A percentile compares a stretch with the other conserved stretches of the same genome.
Evolutionary conservation across 176 grass and related monocot species (phyloP).

Genomic region (Eleusine indica): DNA sequence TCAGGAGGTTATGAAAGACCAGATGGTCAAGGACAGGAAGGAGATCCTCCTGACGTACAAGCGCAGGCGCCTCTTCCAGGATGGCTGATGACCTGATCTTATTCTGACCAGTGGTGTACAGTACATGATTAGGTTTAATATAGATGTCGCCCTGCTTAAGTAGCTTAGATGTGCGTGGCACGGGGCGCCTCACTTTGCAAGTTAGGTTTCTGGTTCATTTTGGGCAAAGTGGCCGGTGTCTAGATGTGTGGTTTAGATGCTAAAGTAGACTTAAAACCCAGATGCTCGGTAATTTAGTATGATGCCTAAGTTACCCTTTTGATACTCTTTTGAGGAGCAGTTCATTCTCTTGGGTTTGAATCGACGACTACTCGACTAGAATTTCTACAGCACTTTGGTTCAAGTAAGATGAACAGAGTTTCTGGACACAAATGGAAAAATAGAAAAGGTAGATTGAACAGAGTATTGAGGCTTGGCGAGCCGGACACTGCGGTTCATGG

Average conservation of each 20-base stretch:
- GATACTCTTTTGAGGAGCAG: too few relatives aligned
- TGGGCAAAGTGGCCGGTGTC: neutral
- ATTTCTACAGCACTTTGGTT: neutral
- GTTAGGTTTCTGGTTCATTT: neutral
- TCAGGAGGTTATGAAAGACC: neutral
- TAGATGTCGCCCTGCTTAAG: conserved; percentile 19
- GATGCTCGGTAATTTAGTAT: neutral
- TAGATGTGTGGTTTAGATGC: neutral
- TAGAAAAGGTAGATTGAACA: neutral
- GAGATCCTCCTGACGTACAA: conserved; percentile 34
- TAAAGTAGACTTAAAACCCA: neutral
- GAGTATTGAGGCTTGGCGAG: neutral
- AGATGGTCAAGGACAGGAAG: conserved; percentile 16
- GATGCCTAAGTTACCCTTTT: neutral
- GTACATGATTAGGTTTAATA: neutral
- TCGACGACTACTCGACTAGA: neutral
- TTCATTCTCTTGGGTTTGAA: neutral
- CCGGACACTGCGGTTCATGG: too few relatives aligned
- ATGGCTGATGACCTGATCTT: neutral
- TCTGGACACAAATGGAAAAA: neutral
- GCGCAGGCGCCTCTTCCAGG: conserved; percentile 49
- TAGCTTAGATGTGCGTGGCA: neutral
- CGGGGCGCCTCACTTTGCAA: neutral
- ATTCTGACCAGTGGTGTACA: neutral
- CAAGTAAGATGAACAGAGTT: neutral